Percentiles rank a stretch among this genome's conserved stretches.
Conservation (phyloP, 2,329 filamentous ascomycete species). For the Keithomyces neogunnii region DNA sequence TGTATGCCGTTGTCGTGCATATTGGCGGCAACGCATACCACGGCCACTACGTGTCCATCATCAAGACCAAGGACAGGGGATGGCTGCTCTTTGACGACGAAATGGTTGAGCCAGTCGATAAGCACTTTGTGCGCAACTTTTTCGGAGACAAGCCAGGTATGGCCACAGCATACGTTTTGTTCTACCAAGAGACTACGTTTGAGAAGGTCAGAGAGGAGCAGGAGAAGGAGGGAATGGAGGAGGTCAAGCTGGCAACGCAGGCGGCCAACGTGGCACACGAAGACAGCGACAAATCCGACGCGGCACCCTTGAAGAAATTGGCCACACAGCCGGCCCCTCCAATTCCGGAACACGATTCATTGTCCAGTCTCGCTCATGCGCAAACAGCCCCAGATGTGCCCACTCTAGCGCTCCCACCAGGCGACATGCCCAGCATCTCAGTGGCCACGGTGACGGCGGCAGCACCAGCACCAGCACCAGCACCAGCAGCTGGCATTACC, state of each 20-base stretch:
- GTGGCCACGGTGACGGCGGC: constrained; percentile 3
- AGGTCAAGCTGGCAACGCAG: constrained; percentile 47
- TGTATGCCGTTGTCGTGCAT: constrained; percentile 95
- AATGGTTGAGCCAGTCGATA: constrained; percentile 96
- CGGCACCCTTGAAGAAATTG: constrained; percentile 38
- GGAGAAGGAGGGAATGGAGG: constrained; percentile 67
- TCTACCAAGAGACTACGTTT: constrained; percentile 85
- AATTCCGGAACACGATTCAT: constrained; percentile 39
- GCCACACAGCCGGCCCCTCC: constrained; percentile 39
- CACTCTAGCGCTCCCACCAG: constrained; percentile 9
- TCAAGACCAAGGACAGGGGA: constrained; percentile 92
- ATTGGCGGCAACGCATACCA: constrained; percentile 96
- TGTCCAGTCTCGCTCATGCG: constrained; percentile 56
- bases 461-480: not conserved
- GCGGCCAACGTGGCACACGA: constrained; percentile 47
- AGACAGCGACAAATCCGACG: constrained; percentile 36
- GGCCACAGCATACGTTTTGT: constrained; percentile 92
- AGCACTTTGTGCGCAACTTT: constrained; percentile 92
- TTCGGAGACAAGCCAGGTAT: constrained; percentile 88
- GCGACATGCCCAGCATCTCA: constrained; percentile 11
- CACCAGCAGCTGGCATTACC: constrained; percentile 5
- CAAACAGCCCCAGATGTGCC: constrained; percentile 47
- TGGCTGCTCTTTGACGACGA: constrained; percentile 98
- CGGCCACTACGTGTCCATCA: constrained; percentile 94
- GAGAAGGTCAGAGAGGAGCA: constrained; percentile 67